Percentiles rank a stretch among this genome's conserved stretches.
Evolutionary conservation across 1,139 yeast genomes (phyloP).

Genomic region (Pneumocystis oryctolagi): DNA sequence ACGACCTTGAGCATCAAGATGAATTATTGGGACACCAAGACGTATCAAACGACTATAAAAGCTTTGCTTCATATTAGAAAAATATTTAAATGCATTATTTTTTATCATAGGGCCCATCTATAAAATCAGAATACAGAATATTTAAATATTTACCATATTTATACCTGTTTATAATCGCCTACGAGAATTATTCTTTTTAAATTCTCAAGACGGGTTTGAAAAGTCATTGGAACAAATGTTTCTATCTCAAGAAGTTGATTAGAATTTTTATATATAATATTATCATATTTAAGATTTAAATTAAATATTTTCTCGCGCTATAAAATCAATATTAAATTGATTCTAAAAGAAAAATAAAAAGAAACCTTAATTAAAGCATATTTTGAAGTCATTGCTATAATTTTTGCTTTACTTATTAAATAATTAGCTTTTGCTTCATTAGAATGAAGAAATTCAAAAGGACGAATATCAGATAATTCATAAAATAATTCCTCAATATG

Average conservation of each 20-base stretch:
- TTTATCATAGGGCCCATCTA: slow-evolving; percentile 19
- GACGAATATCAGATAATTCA: slow-evolving; percentile 23
- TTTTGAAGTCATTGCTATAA: slow-evolving; percentile 25
- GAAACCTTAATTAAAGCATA: slow-evolving; percentile 15
- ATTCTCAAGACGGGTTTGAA: slow-evolving; percentile 9
- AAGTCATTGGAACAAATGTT: slow-evolving; percentile 22
- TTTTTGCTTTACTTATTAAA: slow-evolving; percentile 21
- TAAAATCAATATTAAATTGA: not conserved
- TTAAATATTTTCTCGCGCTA: slow-evolving; percentile 16
- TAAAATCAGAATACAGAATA: not conserved
- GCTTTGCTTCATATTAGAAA: slow-evolving; percentile 18
- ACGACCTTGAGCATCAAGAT: slow-evolving; percentile 20
- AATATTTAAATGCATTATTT: slow-evolving; percentile 14
- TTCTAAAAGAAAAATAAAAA: not conserved
- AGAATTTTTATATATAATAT: slow-evolving; percentile 26
- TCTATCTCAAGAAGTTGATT: slow-evolving; percentile 26
- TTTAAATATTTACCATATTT: not conserved
- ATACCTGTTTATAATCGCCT: slow-evolving; percentile 24
- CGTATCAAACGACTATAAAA: slow-evolving; percentile 20
- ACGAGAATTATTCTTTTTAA: slow-evolving; percentile 23
- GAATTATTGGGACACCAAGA: slow-evolving; percentile 18
- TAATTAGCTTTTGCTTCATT: slow-evolving; percentile 18
- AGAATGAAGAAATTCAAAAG: slow-evolving; percentile 22
- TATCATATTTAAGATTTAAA: slow-evolving; percentile 20
- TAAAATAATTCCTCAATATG: slow-evolving; percentile 22